phyloP scores from a whole-genome alignment of 2,329 filamentous ascomycete genomes.

The Pseudocercospora musae region DNA sequence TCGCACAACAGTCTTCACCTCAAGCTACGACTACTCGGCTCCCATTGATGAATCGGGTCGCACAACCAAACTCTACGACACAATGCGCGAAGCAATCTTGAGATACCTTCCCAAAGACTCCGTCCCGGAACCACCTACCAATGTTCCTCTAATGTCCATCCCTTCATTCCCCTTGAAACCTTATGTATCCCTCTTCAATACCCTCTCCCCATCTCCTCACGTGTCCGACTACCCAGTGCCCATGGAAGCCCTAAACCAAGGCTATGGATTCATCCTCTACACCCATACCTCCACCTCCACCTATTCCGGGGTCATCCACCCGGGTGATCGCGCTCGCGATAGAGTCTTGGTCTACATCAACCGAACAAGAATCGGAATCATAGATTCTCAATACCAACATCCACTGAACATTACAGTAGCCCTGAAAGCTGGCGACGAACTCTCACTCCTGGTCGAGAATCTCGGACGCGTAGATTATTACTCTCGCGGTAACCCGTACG shows the following conservation, averaged over 20 bases:
- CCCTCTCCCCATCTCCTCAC: neutral
- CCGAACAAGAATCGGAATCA: constrained; percentile 41
- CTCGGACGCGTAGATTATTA: constrained; percentile 51
- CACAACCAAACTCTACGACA: constrained; percentile 44
- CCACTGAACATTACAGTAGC: constrained; percentile 40
- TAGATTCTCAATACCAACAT: constrained; percentile 46
- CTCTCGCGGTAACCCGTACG: constrained; percentile 34
- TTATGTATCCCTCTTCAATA: constrained; percentile 12
- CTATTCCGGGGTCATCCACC: constrained; percentile 29
- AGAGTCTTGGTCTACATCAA: constrained; percentile 51
- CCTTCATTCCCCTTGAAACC: constrained; percentile 41
- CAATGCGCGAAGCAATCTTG: constrained; percentile 41
- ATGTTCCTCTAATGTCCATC: constrained; percentile 36
- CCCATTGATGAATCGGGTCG: constrained; percentile 52
- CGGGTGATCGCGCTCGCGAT: constrained; percentile 47
- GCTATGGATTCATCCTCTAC: constrained; percentile 13
- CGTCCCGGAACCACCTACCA: constrained; percentile 40
- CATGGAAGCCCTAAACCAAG: constrained; percentile 11
- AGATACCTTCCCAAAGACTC: constrained; percentile 35
- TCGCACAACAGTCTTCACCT: constrained; percentile 42
- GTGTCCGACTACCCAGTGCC: neutral
- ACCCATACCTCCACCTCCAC: constrained; percentile 3
- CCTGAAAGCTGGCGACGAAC: constrained; percentile 40
- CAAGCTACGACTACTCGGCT: constrained; percentile 52
- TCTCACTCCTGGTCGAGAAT: constrained; percentile 50